Conservation (phyloP, 371 early-diverging fungal species). For the Apophysomyces variabilis region DNA sequence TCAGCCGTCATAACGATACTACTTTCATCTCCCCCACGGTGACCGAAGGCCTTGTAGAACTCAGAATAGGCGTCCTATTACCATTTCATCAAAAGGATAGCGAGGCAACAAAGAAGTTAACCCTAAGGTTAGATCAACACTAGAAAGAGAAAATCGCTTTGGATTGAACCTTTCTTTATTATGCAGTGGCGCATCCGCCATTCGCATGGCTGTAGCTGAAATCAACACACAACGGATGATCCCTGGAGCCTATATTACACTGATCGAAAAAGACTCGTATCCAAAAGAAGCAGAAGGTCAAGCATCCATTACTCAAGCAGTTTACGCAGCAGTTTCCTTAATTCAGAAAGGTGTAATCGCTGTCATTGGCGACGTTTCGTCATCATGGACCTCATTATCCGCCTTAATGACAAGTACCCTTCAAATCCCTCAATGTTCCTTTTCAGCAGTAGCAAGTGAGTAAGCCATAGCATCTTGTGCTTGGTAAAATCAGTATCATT, state of each 20-base stretch:
- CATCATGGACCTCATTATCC: constrained; percentile 61
- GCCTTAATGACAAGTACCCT: constrained; percentile 62
- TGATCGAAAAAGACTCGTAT: constrained; percentile 63
- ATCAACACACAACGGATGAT: constrained; percentile 57
- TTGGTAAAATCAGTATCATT: not conserved
- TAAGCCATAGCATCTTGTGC: not conserved
- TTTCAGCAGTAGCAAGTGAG: constrained; percentile 62
- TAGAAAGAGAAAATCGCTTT: not conserved
- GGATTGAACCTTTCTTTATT: not conserved
- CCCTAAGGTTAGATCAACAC: constrained; percentile 36
- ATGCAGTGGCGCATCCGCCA: constrained; percentile 59
- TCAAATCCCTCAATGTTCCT: constrained; percentile 68
- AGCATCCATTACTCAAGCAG: constrained; percentile 54
- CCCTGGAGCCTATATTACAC: constrained; percentile 62
- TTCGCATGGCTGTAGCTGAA: constrained; percentile 61
- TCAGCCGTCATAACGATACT: constrained; percentile 31
- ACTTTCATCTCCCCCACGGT: constrained; percentile 39
- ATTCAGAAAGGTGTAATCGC: constrained; percentile 62
- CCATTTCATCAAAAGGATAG: constrained; percentile 55
- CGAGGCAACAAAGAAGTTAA: constrained; percentile 40
- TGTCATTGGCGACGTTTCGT: constrained; percentile 65
- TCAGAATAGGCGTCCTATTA: constrained; percentile 58
- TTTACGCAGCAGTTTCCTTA: constrained; percentile 58
- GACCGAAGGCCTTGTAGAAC: constrained; percentile 35
- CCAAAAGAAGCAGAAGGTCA: constrained; percentile 54